These are phyloP conservation scores for Nepenthes gracilis DNA, from an alignment of 148 eudicot species.

Conservation along the genomic window DNA sequence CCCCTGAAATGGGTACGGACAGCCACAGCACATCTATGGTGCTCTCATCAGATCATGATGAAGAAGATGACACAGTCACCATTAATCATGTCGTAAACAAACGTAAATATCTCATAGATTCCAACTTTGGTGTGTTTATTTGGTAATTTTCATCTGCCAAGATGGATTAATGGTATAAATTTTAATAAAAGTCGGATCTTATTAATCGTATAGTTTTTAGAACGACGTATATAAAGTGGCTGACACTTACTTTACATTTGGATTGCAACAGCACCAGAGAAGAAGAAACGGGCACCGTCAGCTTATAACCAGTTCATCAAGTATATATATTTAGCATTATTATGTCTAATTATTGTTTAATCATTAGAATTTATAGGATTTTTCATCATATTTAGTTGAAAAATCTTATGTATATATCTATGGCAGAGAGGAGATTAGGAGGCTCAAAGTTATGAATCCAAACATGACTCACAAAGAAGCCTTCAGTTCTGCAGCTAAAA, in stretches of 20 bases:
- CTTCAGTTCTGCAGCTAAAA: slow-evolving; percentile 93
- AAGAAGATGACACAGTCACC: slow-evolving; percentile 25
- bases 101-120: slow-evolving; percentile 26
- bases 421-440: slow-evolving; percentile 72
- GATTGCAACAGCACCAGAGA: slow-evolving; percentile 60
- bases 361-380: background rate
- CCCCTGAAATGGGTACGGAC: slow-evolving; percentile 9
- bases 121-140: too few species aligned
- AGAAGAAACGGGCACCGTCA: slow-evolving; percentile 79
- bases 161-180: too few species aligned
- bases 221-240: too few species aligned
- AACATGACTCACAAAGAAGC: slow-evolving; percentile 89
- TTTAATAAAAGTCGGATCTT: too few species aligned
- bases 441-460: slow-evolving; percentile 65
- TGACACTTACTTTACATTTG: too few species aligned
- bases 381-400: background rate
- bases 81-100: slow-evolving; percentile 45
- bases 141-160: too few species aligned
- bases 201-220: too few species aligned
- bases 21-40: slow-evolving; percentile 27
- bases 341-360: background rate
- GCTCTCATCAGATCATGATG: slow-evolving; percentile 37
- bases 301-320: slow-evolving; percentile 85
- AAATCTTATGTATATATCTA: background rate
- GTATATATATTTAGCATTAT: slow-evolving; percentile 20